Base-by-base conservation (phyloP, 257 asterid genomes). In the Fraxinus quadrangulata region DNA sequence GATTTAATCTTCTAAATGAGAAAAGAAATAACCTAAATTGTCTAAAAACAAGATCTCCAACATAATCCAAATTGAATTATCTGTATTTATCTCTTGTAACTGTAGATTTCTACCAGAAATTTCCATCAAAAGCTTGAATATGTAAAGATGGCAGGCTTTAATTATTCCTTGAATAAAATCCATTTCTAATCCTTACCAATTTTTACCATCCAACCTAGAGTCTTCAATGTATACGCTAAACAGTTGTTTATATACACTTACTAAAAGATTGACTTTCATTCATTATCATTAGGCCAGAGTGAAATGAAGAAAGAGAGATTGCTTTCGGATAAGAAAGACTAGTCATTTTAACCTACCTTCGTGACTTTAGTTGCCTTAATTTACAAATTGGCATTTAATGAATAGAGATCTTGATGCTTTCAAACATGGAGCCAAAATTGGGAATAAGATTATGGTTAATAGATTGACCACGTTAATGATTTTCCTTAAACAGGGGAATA, bases 401-500 rank as follows among this genome's bases (percentile, higher is more conserved):
- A 39, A 31, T 70, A 77, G 75, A 51, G 67, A 28, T 80, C 1
- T 36, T 66, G 2, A 78, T 67, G 59, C 70, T 34, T 26, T 17
- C 61, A 61, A 45, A 45, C 36, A 19, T 37, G 67, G 63, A 45
- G 39, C 78, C 21, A 51, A 17, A 16, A 14, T 51, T 51, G 21
- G 21, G 61, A 51, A 51, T 17, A 19, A 66, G 37, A 14, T 13
- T 11, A 56, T 71, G 40, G 54, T 61, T 63, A 80, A 70, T 45
- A 70, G 56, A 16, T 23, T 16, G 30, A 70, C 34, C 7, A 28
- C 72, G 17, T 67, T 34, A 40, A 69, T n/a, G 63, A 10, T 69
- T 26, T 47, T 26, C 12, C 39, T 68, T 30, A 74, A 65, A 34
- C 26, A 36, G 16, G 21, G 37, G 66, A 75, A 71, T 24, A 36